Base-by-base conservation (phyloP, 2,329 filamentous ascomycete species). In the Beauveria caledonica region DNA sequence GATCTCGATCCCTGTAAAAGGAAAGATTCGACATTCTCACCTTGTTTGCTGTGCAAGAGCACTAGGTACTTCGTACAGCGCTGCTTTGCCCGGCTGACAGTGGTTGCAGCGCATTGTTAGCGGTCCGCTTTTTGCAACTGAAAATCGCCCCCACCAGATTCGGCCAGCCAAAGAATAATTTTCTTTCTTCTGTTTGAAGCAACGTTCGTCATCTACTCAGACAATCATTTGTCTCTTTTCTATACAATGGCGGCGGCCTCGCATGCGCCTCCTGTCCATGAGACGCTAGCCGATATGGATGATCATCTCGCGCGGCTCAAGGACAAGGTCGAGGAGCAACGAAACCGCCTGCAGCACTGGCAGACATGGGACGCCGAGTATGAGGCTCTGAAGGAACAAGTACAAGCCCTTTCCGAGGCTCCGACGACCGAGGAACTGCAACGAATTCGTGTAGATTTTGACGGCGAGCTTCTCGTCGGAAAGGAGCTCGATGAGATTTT, bases 301-400 rank as follows among this genome's bases (percentile, higher is more conserved):
- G 83, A 82, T 63, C 89, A 93, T 69, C 84, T 90, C 17, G 77
- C 82, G 65, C 81, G 86, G 63, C 85, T 97, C 8, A 90, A 96
- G 72, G 82, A 85, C 42, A 91, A 87, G 64, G 82, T 96, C 51
- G 63, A 65, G 29, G 67, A 90, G 70, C 82, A 97, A 21, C 84
- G 84, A 60, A 85, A 88, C 68, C 86, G 89, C 7, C 80, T 97
- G 58, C 85, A 86, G 63, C 88, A 96, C 76, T 99, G 93, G 93
- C 88, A 90, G 64, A 87, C 86, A 59, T 95, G 90, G 84, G 92
- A 96, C 71, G 85, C 89, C 52, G 93, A 97, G 72, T 97, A 97
- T 73, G 90, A 96, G 70, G 85, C 87, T 25, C 80, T 97, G 63
- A 92, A 89, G 70, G 90, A 95, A 71, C 90, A 95, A 68, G 82